These are phyloP conservation scores for Microglena sp. DNA, from an alignment of 139 green algal species.

Conservation along the genomic window DNA sequence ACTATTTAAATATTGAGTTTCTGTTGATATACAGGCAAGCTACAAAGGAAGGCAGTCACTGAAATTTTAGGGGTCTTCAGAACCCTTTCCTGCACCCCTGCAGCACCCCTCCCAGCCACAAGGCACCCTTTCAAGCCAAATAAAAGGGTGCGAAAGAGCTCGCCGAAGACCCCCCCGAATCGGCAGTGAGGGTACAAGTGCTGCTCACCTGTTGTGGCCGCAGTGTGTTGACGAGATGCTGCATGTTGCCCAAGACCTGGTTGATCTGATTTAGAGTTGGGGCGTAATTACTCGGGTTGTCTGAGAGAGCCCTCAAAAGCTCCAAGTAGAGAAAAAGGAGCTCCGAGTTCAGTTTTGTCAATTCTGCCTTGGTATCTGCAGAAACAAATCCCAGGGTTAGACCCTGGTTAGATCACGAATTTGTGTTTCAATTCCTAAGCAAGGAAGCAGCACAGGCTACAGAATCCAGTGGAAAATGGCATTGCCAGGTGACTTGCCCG, in stretches of 20 bases:
- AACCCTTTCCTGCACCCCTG: neutral
- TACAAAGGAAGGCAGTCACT: neutral
- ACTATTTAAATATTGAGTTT: no score
- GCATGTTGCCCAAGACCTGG: slow-evolving; percentile 28
- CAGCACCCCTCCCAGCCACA: neutral
- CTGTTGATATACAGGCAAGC: neutral
- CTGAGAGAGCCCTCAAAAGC: slow-evolving; percentile 24
- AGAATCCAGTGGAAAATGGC: neutral
- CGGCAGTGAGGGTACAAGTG: no score
- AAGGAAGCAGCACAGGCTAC: neutral
- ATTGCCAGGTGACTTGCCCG: neutral
- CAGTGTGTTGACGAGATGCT: slow-evolving; percentile 29
- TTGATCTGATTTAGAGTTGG: slow-evolving; percentile 19
- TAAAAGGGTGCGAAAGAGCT: no score
- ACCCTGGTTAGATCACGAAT: neutral
- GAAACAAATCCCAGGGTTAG: neutral
- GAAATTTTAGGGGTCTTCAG: neutral
- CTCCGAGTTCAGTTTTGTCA: slow-evolving; percentile 23
- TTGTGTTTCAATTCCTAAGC: neutral
- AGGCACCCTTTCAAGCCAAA: neutral
- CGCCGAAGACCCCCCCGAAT: no score
- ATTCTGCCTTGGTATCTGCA: slow-evolving; percentile 35
- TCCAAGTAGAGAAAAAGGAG: slow-evolving; percentile 39
- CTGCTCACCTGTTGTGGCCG: slow-evolving; percentile 27
- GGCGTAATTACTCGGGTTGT: slow-evolving; percentile 19